Evolutionary conservation across 306 rosid genomes (phyloP).

Genomic region (Cucumis sativus): Cucumber_9930_V3 NC_026656.2:3994501-3995000

Average conservation of each 20-base stretch:
- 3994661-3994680: neutral
- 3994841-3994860: neutral
- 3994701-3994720: neutral
- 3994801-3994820: neutral
- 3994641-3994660: neutral
- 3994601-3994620: neutral
- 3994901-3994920: neutral
- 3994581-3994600: neutral
- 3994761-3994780: neutral
- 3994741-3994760: neutral
- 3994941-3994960: neutral
- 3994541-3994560: neutral
- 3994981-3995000: neutral
- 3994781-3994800: neutral
- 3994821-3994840: neutral
- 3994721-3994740: neutral
- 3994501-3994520: too few species aligned
- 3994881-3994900: neutral
- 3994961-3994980: neutral
- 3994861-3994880: neutral
- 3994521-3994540: too few species aligned
- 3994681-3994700: neutral
- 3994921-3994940: neutral
- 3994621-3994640: too few species aligned
- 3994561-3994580: neutral